Evolutionary conservation across 306 rosid genomes (phyloP), one percentile per base, ranked within the genome.

Genomic region (Prunus davidiana): DNA sequence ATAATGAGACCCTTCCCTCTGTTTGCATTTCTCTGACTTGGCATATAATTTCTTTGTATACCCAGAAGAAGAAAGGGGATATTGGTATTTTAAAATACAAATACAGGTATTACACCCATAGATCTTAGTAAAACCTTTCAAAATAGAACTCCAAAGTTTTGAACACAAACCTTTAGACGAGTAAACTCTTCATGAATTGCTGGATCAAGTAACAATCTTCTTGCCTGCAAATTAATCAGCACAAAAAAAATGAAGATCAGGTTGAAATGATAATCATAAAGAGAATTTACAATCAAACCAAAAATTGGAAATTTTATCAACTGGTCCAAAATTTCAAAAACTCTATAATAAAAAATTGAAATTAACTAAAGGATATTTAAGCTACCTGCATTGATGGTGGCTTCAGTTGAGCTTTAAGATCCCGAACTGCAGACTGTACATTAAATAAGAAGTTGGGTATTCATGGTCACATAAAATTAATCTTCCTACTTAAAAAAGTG

Each of bases 351-450:
- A 28, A 67, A 22, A 20, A 41, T 20, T 38, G 20, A 9, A 22
- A 25, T 50, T 49, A 76, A 24, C 41, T 71, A 62, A 50, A 9
- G n/a, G 7, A 69, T 50, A 32, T 24, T 25, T 62, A 79, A 73
- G 68, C 75, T 82, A 89, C 98, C 97, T 93, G 98, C 96, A 93
- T 88, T 66, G 98, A 88, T 72, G 97, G 91, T 49, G 91, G 98
- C 89, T 93, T 91, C 73, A 93, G 88, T 82, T 93, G 96, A 52
- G 90, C 90, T 87, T 82, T 91, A 75, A 93, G 86, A 65, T 93
- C 98, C 76, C 93, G 86, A 4, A 93, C 96, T 68, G 96, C 97
- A 82, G 94, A 88, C 97, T 93, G 88, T 68, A 83, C 73, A 81
- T 79, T 28, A 38, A 74, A 71, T 60, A 79, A 82, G 18, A 30